phyloP scores from a whole-genome alignment of 768 basidiomycete species.

The Pleurotus platypus region DNA sequence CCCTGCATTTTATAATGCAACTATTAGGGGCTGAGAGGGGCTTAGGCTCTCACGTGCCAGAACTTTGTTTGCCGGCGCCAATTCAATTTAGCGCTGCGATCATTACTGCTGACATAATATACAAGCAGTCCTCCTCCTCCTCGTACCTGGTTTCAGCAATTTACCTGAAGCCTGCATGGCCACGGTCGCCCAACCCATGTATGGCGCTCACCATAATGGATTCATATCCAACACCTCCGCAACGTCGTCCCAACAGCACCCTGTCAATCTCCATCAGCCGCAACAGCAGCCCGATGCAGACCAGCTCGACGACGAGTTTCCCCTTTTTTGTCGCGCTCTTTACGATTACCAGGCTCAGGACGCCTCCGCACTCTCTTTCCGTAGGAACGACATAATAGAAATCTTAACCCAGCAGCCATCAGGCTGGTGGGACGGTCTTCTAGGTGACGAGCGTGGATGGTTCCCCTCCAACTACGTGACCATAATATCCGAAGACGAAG shows the following conservation, averaged over 20 bases:
- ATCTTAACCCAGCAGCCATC: constrained; percentile 87
- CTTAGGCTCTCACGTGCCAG: too few relatives aligned
- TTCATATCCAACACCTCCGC: constrained; percentile 10
- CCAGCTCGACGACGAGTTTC: constrained; percentile 41
- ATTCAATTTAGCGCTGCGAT: too few relatives aligned
- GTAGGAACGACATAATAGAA: constrained; percentile 86
- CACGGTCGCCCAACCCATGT: constrained; percentile 26
- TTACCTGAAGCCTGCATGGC: constrained; percentile 20
- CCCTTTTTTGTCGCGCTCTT: constrained; percentile 86
- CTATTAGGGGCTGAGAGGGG: too few relatives aligned
- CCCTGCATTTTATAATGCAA: too few relatives aligned
- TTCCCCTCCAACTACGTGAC: constrained; percentile 96
- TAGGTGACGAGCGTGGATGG: constrained; percentile 90
- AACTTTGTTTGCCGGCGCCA: too few relatives aligned
- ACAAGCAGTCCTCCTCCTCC: constrained; percentile 2
- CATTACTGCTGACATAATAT: constrained; percentile 4
- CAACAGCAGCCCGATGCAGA: constrained; percentile 41
- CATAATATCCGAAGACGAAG: constrained; percentile 76
- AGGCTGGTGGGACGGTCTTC: constrained; percentile 98
- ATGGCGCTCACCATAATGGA: constrained; percentile 14
- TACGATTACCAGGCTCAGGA: constrained; percentile 92
- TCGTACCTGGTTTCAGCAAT: not conserved
- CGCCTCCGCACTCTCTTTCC: constrained; percentile 84
- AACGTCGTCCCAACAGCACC: constrained; percentile 13
- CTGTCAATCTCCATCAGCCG: constrained; percentile 28